phyloP scores from a whole-genome alignment of 192 early-diverging fungal genomes.

The Coemansia guatemalensis region DNA sequence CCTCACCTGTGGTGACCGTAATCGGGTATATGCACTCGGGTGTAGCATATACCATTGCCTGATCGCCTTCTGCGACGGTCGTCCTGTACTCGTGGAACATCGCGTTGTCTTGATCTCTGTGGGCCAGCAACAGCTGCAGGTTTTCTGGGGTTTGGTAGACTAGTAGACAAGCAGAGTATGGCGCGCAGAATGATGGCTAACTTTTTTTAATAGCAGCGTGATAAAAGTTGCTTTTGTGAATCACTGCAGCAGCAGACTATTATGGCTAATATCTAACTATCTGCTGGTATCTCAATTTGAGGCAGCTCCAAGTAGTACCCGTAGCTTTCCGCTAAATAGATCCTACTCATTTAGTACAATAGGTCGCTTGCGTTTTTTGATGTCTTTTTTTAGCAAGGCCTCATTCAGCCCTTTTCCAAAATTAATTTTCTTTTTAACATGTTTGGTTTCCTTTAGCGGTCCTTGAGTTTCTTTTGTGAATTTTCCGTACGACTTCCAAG shows the following conservation, averaged over 20 bases:
- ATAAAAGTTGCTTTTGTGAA: neutral
- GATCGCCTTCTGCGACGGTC: slow-evolving; percentile 75
- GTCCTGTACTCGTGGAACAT: slow-evolving; percentile 54
- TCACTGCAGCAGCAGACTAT: neutral
- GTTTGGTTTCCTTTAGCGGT: neutral
- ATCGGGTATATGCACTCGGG: slow-evolving; percentile 71
- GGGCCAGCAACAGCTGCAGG: neutral
- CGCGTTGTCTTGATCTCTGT: neutral
- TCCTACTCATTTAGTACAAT: neutral
- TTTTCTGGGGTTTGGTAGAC: neutral
- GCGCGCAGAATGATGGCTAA: neutral
- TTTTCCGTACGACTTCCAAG: neutral
- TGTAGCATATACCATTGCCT: slow-evolving; percentile 70
- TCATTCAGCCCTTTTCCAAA: neutral
- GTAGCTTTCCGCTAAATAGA: neutral
- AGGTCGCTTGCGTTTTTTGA: neutral
- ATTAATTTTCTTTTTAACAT: neutral
- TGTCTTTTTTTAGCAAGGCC: neutral
- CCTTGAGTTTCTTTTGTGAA: no score
- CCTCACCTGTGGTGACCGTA: slow-evolving; percentile 58
- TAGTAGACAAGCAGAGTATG: neutral
- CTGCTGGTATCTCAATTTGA: neutral
- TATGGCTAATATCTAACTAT: neutral
- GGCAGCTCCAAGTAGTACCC: neutral
- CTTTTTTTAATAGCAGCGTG: neutral